A percentile compares a stretch with the other conserved stretches of the same genome.
Evolutionary conservation across 2,329 filamentous ascomycete genomes (phyloP).

Genomic region (Lachnellula willkommii): DNA sequence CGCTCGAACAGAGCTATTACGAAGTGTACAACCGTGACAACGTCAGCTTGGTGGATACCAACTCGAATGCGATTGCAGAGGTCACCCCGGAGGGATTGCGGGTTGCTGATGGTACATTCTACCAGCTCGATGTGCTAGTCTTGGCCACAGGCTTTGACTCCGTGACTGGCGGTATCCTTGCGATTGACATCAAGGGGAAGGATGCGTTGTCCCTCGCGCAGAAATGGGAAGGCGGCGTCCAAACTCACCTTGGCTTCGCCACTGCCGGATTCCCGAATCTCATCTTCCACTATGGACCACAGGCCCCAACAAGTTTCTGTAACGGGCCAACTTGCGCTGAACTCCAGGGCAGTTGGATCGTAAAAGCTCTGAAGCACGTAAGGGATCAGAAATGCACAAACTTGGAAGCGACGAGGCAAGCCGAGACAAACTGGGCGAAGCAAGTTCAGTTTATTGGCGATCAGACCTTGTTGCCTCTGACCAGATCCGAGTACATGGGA

Average conservation of each 20-base stretch:
- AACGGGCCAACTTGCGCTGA: conserved; percentile 38
- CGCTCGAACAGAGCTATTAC: conserved; percentile 45
- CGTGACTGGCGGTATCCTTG: conserved; percentile 31
- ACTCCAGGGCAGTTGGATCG: conserved; percentile 37
- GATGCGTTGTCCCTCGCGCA: conserved; percentile 30
- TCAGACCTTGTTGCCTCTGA: conserved; percentile 29
- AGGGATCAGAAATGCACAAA: conserved; percentile 26
- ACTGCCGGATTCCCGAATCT: conserved; percentile 43
- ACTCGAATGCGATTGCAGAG: conserved; percentile 37
- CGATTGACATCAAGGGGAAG: conserved; percentile 31
- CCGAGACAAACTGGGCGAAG: conserved; percentile 30
- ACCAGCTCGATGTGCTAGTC: conserved; percentile 31
- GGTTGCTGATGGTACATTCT: conserved; percentile 25
- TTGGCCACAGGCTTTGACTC: conserved; percentile 36
- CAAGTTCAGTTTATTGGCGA: conserved; percentile 27
- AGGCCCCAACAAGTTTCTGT: conserved; percentile 18
- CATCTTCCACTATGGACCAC: conserved; percentile 41
- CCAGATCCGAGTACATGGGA: conserved; percentile 37
- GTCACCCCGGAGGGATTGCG: conserved; percentile 36
- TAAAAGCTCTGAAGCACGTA: conserved; percentile 31
- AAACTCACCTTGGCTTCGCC: conserved; percentile 37
- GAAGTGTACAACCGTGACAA: conserved; percentile 44
- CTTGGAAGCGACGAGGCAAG: conserved; percentile 29
- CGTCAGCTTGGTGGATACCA: conserved; percentile 43
- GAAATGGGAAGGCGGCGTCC: conserved; percentile 31